phyloP scores from a whole-genome alignment of 352 stramenopile genomes.

The Pythium scleroteichum region DNA sequence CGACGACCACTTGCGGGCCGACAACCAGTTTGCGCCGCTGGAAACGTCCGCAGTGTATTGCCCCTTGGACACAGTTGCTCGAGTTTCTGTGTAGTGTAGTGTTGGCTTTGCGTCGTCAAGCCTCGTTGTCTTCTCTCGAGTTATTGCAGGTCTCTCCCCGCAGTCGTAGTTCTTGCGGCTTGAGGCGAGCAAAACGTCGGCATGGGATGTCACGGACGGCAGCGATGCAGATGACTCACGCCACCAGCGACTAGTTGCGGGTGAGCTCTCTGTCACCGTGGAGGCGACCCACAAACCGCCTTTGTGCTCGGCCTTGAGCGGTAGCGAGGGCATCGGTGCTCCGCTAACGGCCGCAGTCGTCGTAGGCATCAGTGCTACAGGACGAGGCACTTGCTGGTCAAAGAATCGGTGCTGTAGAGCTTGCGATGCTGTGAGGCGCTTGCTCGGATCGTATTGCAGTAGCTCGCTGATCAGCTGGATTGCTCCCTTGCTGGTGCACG shows the following conservation, averaged over 20 bases:
- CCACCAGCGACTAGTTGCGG: slow-evolving; percentile 24
- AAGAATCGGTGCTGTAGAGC: slow-evolving; percentile 95
- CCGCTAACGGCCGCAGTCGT: neutral
- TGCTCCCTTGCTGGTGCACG: slow-evolving; percentile 57
- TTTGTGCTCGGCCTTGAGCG: slow-evolving; percentile 40
- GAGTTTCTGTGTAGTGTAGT: too few species aligned
- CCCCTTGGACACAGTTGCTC: slow-evolving; percentile 20
- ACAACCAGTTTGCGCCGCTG: slow-evolving; percentile 21
- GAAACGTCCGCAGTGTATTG: slow-evolving; percentile 5
- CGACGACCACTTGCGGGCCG: slow-evolving; percentile 38
- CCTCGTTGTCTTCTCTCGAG: neutral
- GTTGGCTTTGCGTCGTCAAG: slow-evolving; percentile 22
- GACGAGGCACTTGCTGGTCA: slow-evolving; percentile 52
- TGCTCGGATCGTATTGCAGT: slow-evolving; percentile 91
- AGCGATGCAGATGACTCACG: slow-evolving; percentile 22
- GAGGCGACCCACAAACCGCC: neutral
- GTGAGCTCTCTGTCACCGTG: neutral
- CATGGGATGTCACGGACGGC: slow-evolving; percentile 6
- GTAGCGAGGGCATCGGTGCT: slow-evolving; percentile 7
- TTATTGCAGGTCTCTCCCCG: neutral
- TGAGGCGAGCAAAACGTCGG: slow-evolving; percentile 14
- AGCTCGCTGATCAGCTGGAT: slow-evolving; percentile 89
- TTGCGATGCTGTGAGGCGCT: slow-evolving; percentile 85
- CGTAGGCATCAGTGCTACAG: slow-evolving; percentile 30
- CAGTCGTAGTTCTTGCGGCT: slow-evolving; percentile 21